Conservation (phyloP, 257 asterid genomes). For the Catharanthus roseus region DNA sequence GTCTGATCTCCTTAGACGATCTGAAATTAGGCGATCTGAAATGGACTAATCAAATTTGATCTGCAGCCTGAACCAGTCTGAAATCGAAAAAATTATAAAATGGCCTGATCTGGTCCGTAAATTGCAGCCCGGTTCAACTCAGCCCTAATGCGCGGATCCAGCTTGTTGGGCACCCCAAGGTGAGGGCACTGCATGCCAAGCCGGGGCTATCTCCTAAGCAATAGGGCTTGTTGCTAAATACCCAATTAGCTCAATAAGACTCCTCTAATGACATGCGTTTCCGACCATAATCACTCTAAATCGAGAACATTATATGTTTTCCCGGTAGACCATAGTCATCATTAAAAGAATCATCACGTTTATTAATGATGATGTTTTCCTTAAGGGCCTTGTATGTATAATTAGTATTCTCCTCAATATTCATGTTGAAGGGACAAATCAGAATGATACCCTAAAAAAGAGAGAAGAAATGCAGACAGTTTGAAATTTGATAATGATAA, state of each 20-base stretch:
- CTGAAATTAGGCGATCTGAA: too few relatives aligned
- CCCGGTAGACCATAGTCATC: background rate
- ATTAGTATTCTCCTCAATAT: constrained; percentile 17
- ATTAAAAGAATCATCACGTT: constrained; percentile 15
- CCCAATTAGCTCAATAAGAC: too few relatives aligned
- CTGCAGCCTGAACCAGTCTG: too few relatives aligned
- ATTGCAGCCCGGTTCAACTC: too few relatives aligned
- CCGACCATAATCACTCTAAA: background rate
- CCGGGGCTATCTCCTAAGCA: too few relatives aligned
- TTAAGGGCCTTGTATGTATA: constrained; percentile 15
- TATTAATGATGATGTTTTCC: constrained; percentile 31
- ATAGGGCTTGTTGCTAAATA: background rate
- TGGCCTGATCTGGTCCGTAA: too few relatives aligned
- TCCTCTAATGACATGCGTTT: background rate
- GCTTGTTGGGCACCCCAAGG: too few relatives aligned
- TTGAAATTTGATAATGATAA: background rate
- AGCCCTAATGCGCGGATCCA: too few relatives aligned
- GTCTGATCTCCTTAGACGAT: too few relatives aligned
- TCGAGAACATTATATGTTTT: background rate
- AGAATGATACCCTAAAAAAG: constrained; percentile 3
- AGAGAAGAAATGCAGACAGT: background rate
- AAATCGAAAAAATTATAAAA: too few relatives aligned
- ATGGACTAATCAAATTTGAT: too few relatives aligned
- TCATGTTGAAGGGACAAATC: constrained; percentile 11
- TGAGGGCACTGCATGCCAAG: too few relatives aligned